A percentile compares a stretch with the other conserved stretches of the same genome.
These are phyloP conservation scores for Davidsoniella virescens DNA, from an alignment of 2,329 filamentous ascomycete species.

Conservation along the genomic window DNA sequence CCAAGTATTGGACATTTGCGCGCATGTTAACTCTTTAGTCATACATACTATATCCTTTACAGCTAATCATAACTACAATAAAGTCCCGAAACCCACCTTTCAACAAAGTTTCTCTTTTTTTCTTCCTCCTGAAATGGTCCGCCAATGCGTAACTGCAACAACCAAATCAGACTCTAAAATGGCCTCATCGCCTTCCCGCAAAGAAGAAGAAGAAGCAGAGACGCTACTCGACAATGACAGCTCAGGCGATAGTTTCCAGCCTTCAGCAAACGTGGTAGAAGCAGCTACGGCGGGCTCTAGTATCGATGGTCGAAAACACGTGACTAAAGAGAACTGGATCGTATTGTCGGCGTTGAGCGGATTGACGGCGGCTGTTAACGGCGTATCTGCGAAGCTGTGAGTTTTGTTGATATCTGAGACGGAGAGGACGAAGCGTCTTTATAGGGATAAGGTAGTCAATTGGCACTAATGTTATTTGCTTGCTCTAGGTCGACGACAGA, in stretches of 20 bases:
- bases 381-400: slow-evolving; percentile 69
- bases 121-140: background rate
- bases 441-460: background rate
- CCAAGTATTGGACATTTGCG: too few species aligned
- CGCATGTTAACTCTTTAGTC: slow-evolving; percentile 13
- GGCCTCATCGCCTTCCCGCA: too few species aligned
- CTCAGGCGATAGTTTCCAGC: too few species aligned
- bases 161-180: background rate
- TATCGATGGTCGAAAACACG: too few species aligned
- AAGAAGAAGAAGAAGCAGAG: too few species aligned
- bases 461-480: background rate
- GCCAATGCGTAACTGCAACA: background rate
- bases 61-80: too few species aligned
- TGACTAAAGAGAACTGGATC: slow-evolving; percentile 35
- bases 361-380: slow-evolving; percentile 64
- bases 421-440: background rate
- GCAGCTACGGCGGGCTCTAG: too few species aligned
- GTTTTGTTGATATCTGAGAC: slow-evolving; percentile 17
- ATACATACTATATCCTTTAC: too few species aligned
- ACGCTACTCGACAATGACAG: too few species aligned
- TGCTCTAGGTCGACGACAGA: slow-evolving; percentile 36
- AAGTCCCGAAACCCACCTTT: too few species aligned
- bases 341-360: slow-evolving; percentile 57
- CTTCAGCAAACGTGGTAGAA: too few species aligned
- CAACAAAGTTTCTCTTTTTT: too few species aligned